Base-by-base conservation (phyloP, 345 rosid species). In the Bruguiera gymnorhiza region DNA sequence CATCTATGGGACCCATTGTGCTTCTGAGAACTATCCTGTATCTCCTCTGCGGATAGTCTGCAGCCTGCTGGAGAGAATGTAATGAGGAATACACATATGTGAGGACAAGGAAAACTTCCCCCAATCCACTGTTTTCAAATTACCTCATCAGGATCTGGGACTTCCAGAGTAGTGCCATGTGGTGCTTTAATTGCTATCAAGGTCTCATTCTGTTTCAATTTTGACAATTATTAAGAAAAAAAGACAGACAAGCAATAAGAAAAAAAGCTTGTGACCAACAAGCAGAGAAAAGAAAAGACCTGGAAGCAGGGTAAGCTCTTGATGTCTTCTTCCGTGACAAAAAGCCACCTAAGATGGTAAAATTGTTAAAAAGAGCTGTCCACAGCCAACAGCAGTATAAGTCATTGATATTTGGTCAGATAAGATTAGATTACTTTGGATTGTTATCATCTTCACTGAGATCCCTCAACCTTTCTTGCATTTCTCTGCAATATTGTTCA, bases 131-230 rank as follows among this genome's bases (percentile, higher is more conserved):
- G 69, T 59, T 32, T 59, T 65, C 27, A 53, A 75, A 73, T 76
- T 86, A 92, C 97, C 97, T 95, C 99, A 76, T 92, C 99, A 62
- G 99, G 99, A 83, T 89, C 99, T 48, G 99, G 99, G 75, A 95
- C 99, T 83, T 95, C 99, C 46, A 95, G 84, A 67, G 96, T 95
- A 70, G 99, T 95, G 65, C 96, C 99, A 80, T 95, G 99, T 23
- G 99, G 99, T 81, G 99, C 99, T 80, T 92, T 92, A 43, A 92
- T 90, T 34, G 98, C 98, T 75, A 95, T 88, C 65, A 95, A 73
- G 64, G 99, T 95, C 83, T 95, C 97, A 75, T 92, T 92, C 98
- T 95, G 83, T 70, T 36, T 63, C 67, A 50, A 36, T 26, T 27
- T 63, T 62, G 57, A 59, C 13, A 61, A 60, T 55, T 9, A 23